A percentile compares a stretch with the other conserved stretches of the same genome.
Evolutionary conservation across 352 stramenopile genomes (phyloP).

Genomic region (Pythium rishiriense): DNA sequence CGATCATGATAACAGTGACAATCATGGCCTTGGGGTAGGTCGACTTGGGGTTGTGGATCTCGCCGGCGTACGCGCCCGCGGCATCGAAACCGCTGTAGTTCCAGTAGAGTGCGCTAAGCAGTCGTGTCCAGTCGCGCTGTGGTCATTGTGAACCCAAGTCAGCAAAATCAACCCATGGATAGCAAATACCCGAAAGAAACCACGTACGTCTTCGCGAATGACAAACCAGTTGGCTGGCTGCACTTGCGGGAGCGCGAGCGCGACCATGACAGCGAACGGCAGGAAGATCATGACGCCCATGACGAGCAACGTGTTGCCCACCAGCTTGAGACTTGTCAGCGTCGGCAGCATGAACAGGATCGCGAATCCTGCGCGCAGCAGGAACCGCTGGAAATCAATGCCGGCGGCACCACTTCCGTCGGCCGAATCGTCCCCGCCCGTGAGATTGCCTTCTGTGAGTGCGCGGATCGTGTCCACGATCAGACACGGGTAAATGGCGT

Average conservation of each 20-base stretch:
- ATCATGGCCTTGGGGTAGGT: constrained; percentile 66
- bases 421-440: constrained; percentile 22
- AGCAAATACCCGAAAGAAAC: too few species aligned
- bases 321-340: constrained; percentile 83
- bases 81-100: constrained; percentile 96
- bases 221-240: constrained; percentile 65
- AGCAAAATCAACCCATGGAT: constrained; percentile 13
- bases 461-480: constrained; percentile 65
- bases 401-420: constrained; percentile 13
- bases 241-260: constrained; percentile 59
- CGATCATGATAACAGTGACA: constrained; percentile 74
- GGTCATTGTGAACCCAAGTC: too few species aligned
- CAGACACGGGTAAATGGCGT: constrained; percentile 79
- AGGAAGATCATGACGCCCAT: constrained; percentile 89
- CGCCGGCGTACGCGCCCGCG: constrained; percentile 90
- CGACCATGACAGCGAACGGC: constrained; percentile 90
- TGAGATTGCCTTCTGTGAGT: constrained; percentile 32
- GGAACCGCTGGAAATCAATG: constrained; percentile 41
- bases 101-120: constrained; percentile 96
- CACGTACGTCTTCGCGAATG: constrained; percentile 45
- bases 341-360: constrained; percentile 71
- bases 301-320: constrained; percentile 81
- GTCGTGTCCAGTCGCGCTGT: constrained; percentile 77
- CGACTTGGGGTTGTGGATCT: constrained; percentile 83
- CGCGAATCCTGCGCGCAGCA: constrained; percentile 42